Percentiles rank a stretch among this genome's conserved stretches.
phyloP scores from a whole-genome alignment of 2,329 filamentous ascomycete genomes.

The Exophiala sp. region DNA sequence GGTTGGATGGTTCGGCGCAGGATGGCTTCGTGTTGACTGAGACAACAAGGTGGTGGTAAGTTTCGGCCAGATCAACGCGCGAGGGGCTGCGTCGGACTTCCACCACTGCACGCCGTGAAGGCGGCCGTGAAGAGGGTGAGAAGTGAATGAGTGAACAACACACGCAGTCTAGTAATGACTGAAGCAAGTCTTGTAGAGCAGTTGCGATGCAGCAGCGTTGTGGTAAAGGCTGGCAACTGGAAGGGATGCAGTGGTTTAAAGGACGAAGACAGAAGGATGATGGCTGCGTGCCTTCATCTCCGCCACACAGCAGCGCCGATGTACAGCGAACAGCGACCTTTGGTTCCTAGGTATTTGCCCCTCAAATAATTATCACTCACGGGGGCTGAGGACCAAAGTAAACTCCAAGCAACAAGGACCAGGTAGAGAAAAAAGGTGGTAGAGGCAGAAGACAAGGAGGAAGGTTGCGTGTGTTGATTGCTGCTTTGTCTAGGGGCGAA shows the following conservation, averaged over 20 bases:
- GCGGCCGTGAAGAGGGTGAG: not conserved
- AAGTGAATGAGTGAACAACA: constrained; percentile 3
- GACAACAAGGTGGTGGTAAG: not conserved
- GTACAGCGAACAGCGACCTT: constrained; percentile 5
- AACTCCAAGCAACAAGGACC: not conserved
- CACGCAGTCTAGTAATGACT: constrained; percentile 3
- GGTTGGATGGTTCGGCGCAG: not conserved
- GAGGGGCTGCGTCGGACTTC: constrained; percentile 13
- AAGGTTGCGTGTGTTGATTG: constrained; percentile 1
- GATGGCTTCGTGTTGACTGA: not conserved
- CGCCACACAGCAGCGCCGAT: constrained; percentile 12
- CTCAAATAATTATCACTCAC: constrained; percentile 6
- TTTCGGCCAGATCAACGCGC: constrained; percentile 5
- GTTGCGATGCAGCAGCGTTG: constrained; percentile 14
- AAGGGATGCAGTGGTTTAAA: constrained; percentile 8
- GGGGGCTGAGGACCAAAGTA: not conserved
- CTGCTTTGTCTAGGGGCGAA: not conserved
- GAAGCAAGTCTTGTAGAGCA: constrained; percentile 5
- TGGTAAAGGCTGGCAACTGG: constrained; percentile 15
- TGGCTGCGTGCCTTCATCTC: constrained; percentile 18
- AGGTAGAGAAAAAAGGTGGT: constrained; percentile 1
- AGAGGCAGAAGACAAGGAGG: not conserved
- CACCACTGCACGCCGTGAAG: not conserved
- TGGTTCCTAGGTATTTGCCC: not conserved
- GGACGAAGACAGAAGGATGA: constrained; percentile 6